Evolutionary conservation across 2,329 filamentous ascomycete species (phyloP), one percentile per base, ranked within the genome.

Genomic region (Cladosporium sp.): DNA sequence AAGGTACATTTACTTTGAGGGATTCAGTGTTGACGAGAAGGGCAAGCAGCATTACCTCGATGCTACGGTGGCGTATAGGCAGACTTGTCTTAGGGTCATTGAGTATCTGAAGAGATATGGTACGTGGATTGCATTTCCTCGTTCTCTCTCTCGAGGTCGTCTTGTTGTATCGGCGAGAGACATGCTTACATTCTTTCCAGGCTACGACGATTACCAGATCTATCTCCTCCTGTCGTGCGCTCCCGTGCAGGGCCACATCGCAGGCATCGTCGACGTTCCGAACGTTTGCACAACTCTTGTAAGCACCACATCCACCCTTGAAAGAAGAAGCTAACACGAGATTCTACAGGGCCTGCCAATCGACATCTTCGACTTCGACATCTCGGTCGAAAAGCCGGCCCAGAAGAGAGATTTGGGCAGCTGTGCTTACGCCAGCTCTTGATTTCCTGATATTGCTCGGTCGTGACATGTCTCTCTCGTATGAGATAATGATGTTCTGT

Each of bases 311-410:
- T 7, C 15, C 13, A 6, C 7, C 15, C 7, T 18, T 1, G 9
- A 27, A 9, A 27, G 22, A 7, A 4, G 18, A 45, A 11, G 19
- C 43, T 47, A 34, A 47, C 43, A 9, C 7, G 9, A 15, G 19
- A n/a, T 5, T 27, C 22, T 27, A 4, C 7, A 48, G 45, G 45
- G 89, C 0, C 66, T 96, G 48, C 91, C 91, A 1, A 89, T 95
- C 77, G 91, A 96, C 70, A 95, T 96, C 47, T 96, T 96, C 62
- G 88, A 93, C 64, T 95, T 96, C 69, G 90, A 96, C 65, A 92
- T 96, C 58, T 80, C 83, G 41, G 88, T 89, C 0, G 77, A 78
- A 50, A 75, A 74, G 4, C 75, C 77, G 6, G 80, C 79, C 2
- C 73, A 80, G 64, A 81, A 82, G 72, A 68, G 75, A 51, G 83